Evolutionary conservation across 306 rosid species (phyloP), one percentile per base, ranked within the genome.

Genomic region (Prunus dulcis): DNA sequence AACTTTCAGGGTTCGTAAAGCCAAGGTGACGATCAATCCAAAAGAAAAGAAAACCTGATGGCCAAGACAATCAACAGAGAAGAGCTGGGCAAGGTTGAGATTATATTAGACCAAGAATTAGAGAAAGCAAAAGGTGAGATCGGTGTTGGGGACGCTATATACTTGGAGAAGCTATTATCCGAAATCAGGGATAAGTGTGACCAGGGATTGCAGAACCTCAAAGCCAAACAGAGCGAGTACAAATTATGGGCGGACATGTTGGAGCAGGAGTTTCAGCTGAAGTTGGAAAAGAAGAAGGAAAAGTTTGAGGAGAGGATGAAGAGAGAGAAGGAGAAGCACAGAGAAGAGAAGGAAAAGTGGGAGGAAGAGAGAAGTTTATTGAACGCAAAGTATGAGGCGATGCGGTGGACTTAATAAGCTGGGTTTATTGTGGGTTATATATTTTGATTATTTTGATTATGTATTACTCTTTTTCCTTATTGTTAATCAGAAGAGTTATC

Each of bases 351-450:
- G 45, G 25, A 3, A 3, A 69, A 69, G 61, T 28, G 30, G 61
- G 61, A 51, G 61, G 74, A 69, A 50, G 61, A 69, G 19, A 51
- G n/a, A 22, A 20, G 45, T 22, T 0, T 27, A 2, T 41, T 69
- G 27, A 51, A 69, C 18, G 62, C 55, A 32, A 52, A 50, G 18
- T 50, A 51, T 18, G 74, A 71, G 50, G 20, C 1, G 57, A 11
- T 52, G 75, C 75, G 75, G 12, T 71, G 75, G 75, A 32, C 13
- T 19, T 69, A 27, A 58, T 69, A 27, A 58, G 34, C 34, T 23
- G 38, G 38, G 38, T 34, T 34, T 34, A 34, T 34, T 34, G 38
- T 34, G 8, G 38, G 38, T 34, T 6, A 52, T 52, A 18, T 4
- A 6, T 14, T 17, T 15, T 52, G 9, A 18, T 18, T 17, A 18